phyloP scores from a whole-genome alignment of 768 basidiomycete genomes.

The Tephrocybe sp. region DNA sequence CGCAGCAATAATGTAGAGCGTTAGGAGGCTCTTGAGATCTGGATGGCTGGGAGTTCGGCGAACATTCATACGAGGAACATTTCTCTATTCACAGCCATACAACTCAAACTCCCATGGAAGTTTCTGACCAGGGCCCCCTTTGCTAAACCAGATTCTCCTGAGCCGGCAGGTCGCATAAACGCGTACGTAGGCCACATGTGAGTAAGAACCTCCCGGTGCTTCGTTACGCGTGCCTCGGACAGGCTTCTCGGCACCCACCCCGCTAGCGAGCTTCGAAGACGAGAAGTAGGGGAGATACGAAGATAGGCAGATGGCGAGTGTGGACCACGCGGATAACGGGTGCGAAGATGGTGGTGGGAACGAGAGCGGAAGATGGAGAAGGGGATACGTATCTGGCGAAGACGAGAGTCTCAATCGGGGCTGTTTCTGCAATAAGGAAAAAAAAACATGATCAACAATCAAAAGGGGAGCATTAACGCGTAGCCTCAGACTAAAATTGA shows the following conservation, averaged over 20 bases:
- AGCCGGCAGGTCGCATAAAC: slow-evolving; percentile 79
- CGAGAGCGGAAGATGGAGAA: slow-evolving; percentile 70
- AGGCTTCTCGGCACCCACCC: slow-evolving; percentile 18
- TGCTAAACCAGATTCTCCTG: slow-evolving; percentile 75
- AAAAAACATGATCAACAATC: neutral
- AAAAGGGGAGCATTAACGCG: too few species aligned
- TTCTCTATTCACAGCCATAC: slow-evolving; percentile 36
- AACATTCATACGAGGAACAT: too few species aligned
- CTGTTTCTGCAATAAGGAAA: slow-evolving; percentile 40
- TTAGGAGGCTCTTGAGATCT: too few species aligned
- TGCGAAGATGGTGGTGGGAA: slow-evolving; percentile 58
- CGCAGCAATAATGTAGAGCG: too few species aligned
- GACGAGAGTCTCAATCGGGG: slow-evolving; percentile 47
- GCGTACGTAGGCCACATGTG: slow-evolving; percentile 70
- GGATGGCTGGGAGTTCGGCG: too few species aligned
- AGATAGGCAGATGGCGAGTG: slow-evolving; percentile 60
- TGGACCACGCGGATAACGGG: slow-evolving; percentile 70
- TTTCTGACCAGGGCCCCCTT: slow-evolving; percentile 49
- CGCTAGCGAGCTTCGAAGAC: slow-evolving; percentile 37
- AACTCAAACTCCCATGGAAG: slow-evolving; percentile 79
- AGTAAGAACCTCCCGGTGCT: slow-evolving; percentile 55
- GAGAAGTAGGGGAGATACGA: slow-evolving; percentile 62
- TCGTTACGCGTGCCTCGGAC: slow-evolving; percentile 18
- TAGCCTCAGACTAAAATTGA: neutral
- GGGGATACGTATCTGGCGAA: slow-evolving; percentile 39